These are phyloP conservation scores for Chlorella sorokiniana DNA, from an alignment of 139 green algal species.

Conservation along the genomic window DNA sequence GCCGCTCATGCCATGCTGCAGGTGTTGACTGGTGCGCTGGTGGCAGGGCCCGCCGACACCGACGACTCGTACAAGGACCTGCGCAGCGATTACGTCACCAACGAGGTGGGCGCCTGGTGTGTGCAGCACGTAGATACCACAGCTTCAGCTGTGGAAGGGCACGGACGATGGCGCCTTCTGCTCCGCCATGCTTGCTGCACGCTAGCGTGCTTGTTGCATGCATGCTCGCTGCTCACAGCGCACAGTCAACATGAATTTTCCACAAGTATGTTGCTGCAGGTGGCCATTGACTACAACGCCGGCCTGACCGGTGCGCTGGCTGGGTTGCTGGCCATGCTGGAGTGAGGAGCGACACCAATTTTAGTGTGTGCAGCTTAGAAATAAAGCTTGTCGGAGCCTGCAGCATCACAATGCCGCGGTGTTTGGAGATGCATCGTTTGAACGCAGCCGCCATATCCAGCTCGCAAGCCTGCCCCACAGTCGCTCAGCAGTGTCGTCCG, in stretches of 20 bases:
- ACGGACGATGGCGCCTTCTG: too few species aligned
- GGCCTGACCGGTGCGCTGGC: constrained; percentile 40
- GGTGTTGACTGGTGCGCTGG: constrained; percentile 37
- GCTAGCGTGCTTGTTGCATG: too few species aligned
- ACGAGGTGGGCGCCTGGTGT: constrained; percentile 17
- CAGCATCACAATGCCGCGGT: too few species aligned
- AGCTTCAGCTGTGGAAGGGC: not conserved
- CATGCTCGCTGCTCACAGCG: too few species aligned
- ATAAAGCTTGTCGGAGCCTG: too few species aligned
- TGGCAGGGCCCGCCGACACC: constrained; percentile 18
- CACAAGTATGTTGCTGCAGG: constrained; percentile 16
- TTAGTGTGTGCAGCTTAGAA: not conserved
- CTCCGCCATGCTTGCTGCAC: too few species aligned
- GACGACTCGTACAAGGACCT: constrained; percentile 37
- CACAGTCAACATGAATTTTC: too few species aligned
- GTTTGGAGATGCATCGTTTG: too few species aligned
- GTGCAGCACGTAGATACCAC: not conserved
- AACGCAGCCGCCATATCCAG: too few species aligned
- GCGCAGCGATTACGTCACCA: constrained; percentile 38
- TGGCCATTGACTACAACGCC: constrained; percentile 59
- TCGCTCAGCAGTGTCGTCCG: too few species aligned
- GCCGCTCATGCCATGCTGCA: not conserved
- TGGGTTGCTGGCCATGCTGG: not conserved
- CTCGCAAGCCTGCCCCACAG: too few species aligned
- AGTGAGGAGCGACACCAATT: not conserved